phyloP scores from a whole-genome alignment of 78 protist genomes.

The Chrysochromulina parva region DNA sequence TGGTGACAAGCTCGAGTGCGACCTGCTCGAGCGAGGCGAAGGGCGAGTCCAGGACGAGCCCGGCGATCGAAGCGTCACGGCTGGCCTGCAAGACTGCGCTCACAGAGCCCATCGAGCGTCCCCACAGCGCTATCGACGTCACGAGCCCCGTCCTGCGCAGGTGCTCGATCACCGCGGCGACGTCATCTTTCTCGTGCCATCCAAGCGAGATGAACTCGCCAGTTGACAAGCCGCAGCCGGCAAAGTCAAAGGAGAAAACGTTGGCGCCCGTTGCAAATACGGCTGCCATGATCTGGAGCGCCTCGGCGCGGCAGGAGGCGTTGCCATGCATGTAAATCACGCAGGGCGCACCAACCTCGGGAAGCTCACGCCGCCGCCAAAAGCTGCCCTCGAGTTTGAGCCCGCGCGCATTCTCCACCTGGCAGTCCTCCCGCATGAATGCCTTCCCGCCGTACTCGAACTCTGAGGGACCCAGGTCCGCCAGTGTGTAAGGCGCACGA shows the following conservation, averaged over 20 bases:
- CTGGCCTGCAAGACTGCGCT: slow-evolving; percentile 61
- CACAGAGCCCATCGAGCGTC: slow-evolving; percentile 77
- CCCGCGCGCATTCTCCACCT: neutral
- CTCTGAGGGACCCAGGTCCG: neutral
- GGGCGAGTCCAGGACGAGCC: slow-evolving; percentile 71
- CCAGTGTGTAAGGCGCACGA: neutral
- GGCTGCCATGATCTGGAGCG: neutral
- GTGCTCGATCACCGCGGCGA: slow-evolving; percentile 37
- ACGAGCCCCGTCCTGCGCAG: too few relatives aligned
- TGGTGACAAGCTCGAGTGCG: slow-evolving; percentile 65
- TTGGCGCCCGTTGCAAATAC: neutral
- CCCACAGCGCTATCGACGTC: slow-evolving; percentile 72
- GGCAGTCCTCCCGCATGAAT: neutral
- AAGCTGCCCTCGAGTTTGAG: neutral
- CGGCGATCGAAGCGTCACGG: slow-evolving; percentile 67
- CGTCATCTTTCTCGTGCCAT: slow-evolving; percentile 67
- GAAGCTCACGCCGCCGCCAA: neutral
- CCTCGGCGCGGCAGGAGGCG: slow-evolving; percentile 23
- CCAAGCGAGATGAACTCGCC: slow-evolving; percentile 81
- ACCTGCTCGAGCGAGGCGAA: slow-evolving; percentile 63
- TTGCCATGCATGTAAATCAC: slow-evolving; percentile 18
- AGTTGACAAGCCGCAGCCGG: slow-evolving; percentile 69
- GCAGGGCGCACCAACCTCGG: neutral
- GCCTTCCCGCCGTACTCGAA: neutral
- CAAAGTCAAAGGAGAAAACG: slow-evolving; percentile 69